Evolutionary conservation across 2,329 filamentous ascomycete species (phyloP), one percentile per base, ranked within the genome.

Genomic region (Penicillium sp.): DNA sequence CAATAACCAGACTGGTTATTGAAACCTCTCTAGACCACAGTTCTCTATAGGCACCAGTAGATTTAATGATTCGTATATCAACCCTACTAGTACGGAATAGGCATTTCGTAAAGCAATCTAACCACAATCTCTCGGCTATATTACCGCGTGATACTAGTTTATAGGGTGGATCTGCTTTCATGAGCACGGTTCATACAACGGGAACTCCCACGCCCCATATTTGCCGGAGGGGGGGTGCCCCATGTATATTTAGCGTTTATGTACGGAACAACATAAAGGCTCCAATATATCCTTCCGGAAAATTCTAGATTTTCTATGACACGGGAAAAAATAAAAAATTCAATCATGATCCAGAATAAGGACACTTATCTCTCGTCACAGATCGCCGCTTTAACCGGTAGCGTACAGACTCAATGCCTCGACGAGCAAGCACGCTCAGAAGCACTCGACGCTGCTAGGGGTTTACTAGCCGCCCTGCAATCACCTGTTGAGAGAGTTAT

Each of bases 401-500:
- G 34, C 34, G 34, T n/a, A 16, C 34, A 37, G 34, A n/a, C 14
- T 4, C 34, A 9, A 37, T 3, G 7, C 14, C 40, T 58, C 20
- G 46, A 60, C 37, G 46, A 58, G 40, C 42, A 34, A 24, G 44
- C 58, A 26, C 60, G 53, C 4, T 35, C 48, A 39, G 54, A 44
- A 31, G 53, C 55, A 24, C 44, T 60, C 24, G 48, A 38, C 24
- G 55, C 57, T 18, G 55, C 60, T 11, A 52, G 53, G 10, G 50
- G 37, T 2, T 47, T 60, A 13, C 9, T 60, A 43, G 52, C 48
- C 13, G 53, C 42, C 9, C 50, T 62, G 14, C 47, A 45, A 10
- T 55, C 58, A 20, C 55, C 60, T 18, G 44, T 51, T n/a, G 59
- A 61, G 44, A 55, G 54, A 8, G 47, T 57, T n/a, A 53, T 57